Base-by-base conservation (phyloP, 441 rosid species). In the Metrosideros polymorpha region DNA sequence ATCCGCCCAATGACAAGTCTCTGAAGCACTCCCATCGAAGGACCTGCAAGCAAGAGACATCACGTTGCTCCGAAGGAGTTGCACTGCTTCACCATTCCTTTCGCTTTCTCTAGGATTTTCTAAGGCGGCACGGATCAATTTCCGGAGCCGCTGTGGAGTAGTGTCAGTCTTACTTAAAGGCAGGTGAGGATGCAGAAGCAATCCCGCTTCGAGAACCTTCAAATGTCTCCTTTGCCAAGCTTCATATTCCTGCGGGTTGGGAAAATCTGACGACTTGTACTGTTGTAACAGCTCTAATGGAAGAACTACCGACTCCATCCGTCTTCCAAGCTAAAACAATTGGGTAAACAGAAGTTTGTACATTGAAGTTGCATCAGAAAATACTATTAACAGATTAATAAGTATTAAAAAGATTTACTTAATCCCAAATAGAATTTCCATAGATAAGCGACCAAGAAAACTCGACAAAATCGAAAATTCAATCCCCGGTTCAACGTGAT, bases 231-330 rank as follows among this genome's bases (percentile, higher is more conserved):
- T 95, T 82, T 91, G 96, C 94, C 94, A 94, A 84, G 91, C 90
- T 86, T 90, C 92, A 84, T 91, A 92, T 82, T 92, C 95, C 89
- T 89, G 90, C 24, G 92, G 93, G 86, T 89, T 90, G 27, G 92
- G 87, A 85, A 95, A 95, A 88, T 95, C 97, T 0, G 94, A 84
- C 12, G 91, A 85, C 92, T 92, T 94, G 82, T 92, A 92, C 89
- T 92, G 95, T 89, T 94, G 97, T 27, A 95, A 83, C 75, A 94
- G 91, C 93, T 95, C 97, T 9, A 95, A 91, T 42, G 97, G 97
- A 87, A 95, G 88, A 86, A 95, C 95, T 85, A 95, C 91, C 0
- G 91, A 88, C 90, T 95, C 97, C 77, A 92, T 90, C 53, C 92
- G 91, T 88, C 89, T 94, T 88, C 95, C 97, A 53, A 94, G 93